Conservation (phyloP, 495 filamentous ascomycete genomes). For the Trichoderma erinaceum region DNA sequence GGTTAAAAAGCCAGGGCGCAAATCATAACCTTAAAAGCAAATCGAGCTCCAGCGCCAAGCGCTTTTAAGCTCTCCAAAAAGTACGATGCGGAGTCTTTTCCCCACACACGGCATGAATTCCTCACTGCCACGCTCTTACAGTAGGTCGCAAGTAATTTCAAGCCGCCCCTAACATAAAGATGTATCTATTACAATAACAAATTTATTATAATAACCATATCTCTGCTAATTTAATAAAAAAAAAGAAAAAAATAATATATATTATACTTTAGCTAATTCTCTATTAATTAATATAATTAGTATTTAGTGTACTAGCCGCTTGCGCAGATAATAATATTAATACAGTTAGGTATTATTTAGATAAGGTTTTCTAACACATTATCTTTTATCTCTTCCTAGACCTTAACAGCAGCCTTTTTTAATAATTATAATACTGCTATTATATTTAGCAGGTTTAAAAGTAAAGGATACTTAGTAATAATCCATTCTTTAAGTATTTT, state of each 20-base stretch:
- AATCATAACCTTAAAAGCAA: too few relatives aligned
- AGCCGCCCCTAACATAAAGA: background rate
- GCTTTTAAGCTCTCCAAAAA: too few relatives aligned
- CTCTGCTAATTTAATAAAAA: constrained; percentile 14
- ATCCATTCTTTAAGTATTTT: constrained; percentile 14
- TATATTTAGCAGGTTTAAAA: constrained; percentile 5
- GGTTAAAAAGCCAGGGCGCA: too few relatives aligned
- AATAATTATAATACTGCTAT: background rate
- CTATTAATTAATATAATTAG: constrained; percentile 16
- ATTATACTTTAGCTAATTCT: constrained; percentile 17
- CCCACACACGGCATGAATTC: too few relatives aligned
- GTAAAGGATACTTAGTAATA: background rate
- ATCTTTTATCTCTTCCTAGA: constrained; percentile 15
- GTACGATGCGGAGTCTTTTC: too few relatives aligned
- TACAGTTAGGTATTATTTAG: background rate
- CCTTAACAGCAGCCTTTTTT: background rate
- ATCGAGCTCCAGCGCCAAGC: too few relatives aligned
- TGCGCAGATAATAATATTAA: constrained; percentile 9
- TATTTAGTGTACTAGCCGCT: constrained; percentile 16
- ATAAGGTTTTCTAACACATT: constrained; percentile 14
- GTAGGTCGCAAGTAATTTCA: too few relatives aligned
- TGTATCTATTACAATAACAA: too few relatives aligned
- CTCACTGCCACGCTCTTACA: background rate
- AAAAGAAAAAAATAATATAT: constrained; percentile 12
- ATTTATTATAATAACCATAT: constrained; percentile 7